Base-by-base conservation (phyloP, 1,284 basidiomycete genomes). In the Malassezia dermatis region DNA sequence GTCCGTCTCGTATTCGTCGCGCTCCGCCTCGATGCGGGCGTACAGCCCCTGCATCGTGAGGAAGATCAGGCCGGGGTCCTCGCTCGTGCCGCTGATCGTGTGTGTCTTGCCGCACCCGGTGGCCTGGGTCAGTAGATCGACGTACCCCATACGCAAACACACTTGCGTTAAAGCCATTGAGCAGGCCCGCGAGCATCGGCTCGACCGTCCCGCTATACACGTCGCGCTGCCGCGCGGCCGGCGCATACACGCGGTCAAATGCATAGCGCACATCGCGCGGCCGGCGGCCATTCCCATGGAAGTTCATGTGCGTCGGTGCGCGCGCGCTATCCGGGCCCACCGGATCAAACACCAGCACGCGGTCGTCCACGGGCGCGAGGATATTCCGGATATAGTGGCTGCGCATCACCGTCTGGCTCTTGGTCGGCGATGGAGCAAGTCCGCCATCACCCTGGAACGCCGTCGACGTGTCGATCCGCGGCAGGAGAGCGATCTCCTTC, bases 81-180 rank as follows among this genome's bases (percentile, higher is more conserved):
- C 50, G 15, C 60, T 59, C 4, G 66, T 69, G 26, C 71, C 71
- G 34, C 64, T 67, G 58, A 74, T 74, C 39, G 71, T 74, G 30
- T 74, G 71, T 15, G 71, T 74, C 50, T 74, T 74, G n/a, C 71
- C 71, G 42, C 71, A 74, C 2, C 71, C 71, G 0, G 71, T 74
- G 2, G 71, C 71, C 62, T 64, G 43, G 5, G 23, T 35, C 34
- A 35, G 45, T 30, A 4, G 23, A 8, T 42, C 11, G 3, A 65
- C 63, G 53, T 55, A 65, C 63, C 15, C 71, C 71, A 51, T 74
- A 74, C 7, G 71, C 71, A 52, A 74, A 74, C 7, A 74, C 71
- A 56, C 60, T 71, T 13, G 71, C 71, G 50, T 74, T 74, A 61
- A 62, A 74, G 12, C 71, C 71, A 31, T 65, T 68, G 40, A 74